Evolutionary conservation across 2,329 filamentous ascomycete species (phyloP).

Genomic region (Colletotrichum eleusines): DNA sequence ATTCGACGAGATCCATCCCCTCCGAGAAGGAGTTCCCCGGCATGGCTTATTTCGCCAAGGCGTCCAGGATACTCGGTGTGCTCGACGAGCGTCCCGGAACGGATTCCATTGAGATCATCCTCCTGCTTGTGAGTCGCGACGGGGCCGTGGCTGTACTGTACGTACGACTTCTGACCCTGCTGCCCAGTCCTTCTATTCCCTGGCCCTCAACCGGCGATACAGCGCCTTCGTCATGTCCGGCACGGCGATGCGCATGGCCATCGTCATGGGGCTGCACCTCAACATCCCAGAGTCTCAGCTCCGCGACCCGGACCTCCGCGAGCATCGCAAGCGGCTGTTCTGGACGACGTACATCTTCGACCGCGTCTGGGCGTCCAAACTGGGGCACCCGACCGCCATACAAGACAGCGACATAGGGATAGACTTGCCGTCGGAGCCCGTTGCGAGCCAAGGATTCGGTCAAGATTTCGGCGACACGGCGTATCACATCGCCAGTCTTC

Average conservation of each 20-base stretch:
- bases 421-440: slow-evolving; percentile 53
- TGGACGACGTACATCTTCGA: slow-evolving; percentile 60
- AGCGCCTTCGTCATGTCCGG: slow-evolving; percentile 58
- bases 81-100: slow-evolving; percentile 57
- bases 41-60: slow-evolving; percentile 56
- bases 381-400: slow-evolving; percentile 62
- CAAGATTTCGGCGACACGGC: slow-evolving; percentile 49
- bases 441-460: background rate
- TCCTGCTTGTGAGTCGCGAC: slow-evolving; percentile 55
- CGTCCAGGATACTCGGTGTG: slow-evolving; percentile 54
- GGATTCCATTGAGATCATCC: slow-evolving; percentile 57
- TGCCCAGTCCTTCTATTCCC: slow-evolving; percentile 58
- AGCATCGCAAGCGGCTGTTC: slow-evolving; percentile 57
- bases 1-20: slow-evolving; percentile 53
- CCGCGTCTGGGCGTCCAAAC: slow-evolving; percentile 61
- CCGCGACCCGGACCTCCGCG: slow-evolving; percentile 51
- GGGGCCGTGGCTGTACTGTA: background rate
- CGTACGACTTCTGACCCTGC: slow-evolving; percentile 7
- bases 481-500: slow-evolving; percentile 52
- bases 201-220: slow-evolving; percentile 58
- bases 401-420: slow-evolving; percentile 61
- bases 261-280: slow-evolving; percentile 47
- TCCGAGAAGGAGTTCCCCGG: slow-evolving; percentile 55
- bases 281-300: slow-evolving; percentile 51
- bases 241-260: slow-evolving; percentile 56